Base-by-base conservation (phyloP, 2,329 filamentous ascomycete species). In the Aureobasidium sp. region DNA sequence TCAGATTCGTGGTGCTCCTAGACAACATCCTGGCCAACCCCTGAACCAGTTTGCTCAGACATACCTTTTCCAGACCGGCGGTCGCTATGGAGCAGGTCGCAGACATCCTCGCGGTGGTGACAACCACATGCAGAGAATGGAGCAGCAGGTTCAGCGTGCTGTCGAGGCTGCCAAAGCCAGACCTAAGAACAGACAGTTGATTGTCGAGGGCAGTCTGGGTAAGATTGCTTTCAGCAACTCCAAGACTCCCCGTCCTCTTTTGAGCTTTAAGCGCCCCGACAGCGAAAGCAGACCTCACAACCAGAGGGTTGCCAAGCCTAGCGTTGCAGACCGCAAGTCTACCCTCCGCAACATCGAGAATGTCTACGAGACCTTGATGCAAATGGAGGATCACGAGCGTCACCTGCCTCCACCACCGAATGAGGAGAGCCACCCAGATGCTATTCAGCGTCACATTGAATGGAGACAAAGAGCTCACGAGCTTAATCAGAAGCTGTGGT, bases 221-320 rank as follows among this genome's bases (percentile, higher is more conserved):
- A 99, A 97, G 79, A 99, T 99, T 62, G 96, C 93, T 0, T 99
- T 97, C 78, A 97, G 93, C 80, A 99, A 99, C 70, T 91, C 94
- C 52, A 99, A 97, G 79, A 96, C 94, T 0, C 94, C 94, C 0
- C 94, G 96, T 75, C 91, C 93, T 16, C 80, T 97, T 62, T 85
- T 99, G 54, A 99, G 95, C 73, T 92, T 99, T 78, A 97, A 96
- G 80, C 89, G 92, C 36, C 81, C 85, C 25, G 92, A 97, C 55
- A 79, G 78, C 44, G 83, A 85, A 48, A 83, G 87, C 59, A 80
- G 82, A 32, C 78, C 83, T 27, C 73, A 75, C 53, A 81, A 77
- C 63, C 76, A 76, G n/a, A 68, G 73, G 49, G 73, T 66, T 36
- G 79, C 75, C 34, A 78, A 79, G 63, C 74, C 77, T 1, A 73